Evolutionary conservation across 148 eudicot species (phyloP).

Genomic region (Rhododendron ovatum): DNA sequence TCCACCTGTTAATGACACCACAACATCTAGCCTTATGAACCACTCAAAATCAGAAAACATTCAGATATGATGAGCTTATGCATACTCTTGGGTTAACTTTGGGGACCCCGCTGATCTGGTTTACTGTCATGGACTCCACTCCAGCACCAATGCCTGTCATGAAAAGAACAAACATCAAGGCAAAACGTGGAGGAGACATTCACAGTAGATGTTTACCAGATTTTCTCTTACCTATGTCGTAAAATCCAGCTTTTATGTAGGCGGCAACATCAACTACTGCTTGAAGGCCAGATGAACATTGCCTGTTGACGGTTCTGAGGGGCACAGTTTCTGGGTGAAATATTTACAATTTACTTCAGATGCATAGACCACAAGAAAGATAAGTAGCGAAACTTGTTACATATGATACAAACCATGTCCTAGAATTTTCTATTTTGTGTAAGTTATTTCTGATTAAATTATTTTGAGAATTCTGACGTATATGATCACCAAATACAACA

Average conservation of each 20-base stretch:
- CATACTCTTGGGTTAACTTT: constrained; percentile 52
- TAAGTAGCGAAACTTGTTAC: neutral
- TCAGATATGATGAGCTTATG: neutral
- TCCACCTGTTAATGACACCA: constrained; percentile 41
- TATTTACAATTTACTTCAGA: neutral
- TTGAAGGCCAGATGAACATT: constrained; percentile 89
- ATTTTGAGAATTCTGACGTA: neutral
- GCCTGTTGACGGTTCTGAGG: constrained; percentile 80
- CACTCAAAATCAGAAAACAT: neutral
- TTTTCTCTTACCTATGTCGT: constrained; percentile 61
- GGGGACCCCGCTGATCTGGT: constrained; percentile 25
- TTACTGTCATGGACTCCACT: constrained; percentile 69
- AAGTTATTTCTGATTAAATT: neutral
- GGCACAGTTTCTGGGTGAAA: constrained; percentile 62
- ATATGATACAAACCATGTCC: too few species aligned
- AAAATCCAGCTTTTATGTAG: constrained; percentile 63
- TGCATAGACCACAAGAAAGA: neutral
- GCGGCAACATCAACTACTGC: constrained; percentile 89
- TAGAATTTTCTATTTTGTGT: neutral
- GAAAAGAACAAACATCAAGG: neutral
- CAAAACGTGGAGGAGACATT: neutral
- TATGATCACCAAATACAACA: neutral
- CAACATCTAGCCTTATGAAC: neutral
- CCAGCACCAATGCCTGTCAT: constrained; percentile 82
- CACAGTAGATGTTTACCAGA: neutral